These are phyloP conservation scores for Paxillus ammoniavirescens DNA, from an alignment of 768 basidiomycete genomes.

Conservation along the genomic window DNA sequence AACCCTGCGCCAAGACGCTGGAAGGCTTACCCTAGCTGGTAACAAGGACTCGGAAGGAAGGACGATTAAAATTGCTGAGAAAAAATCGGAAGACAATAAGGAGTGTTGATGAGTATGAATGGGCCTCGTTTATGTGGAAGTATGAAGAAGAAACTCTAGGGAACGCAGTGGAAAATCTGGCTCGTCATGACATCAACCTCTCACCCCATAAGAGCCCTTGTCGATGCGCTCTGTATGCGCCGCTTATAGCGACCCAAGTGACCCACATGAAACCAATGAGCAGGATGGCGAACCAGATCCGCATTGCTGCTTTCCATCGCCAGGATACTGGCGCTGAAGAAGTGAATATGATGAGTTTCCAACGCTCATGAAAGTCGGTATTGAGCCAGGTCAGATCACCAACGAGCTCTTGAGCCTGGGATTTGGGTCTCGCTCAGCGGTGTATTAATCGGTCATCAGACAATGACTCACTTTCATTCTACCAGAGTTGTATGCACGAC, in stretches of 20 bases:
- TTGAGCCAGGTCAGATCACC: constrained; percentile 71
- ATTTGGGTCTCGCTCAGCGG: neutral
- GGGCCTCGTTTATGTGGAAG: neutral
- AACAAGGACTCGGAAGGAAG: neutral
- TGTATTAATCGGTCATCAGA: neutral
- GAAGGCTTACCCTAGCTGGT: neutral
- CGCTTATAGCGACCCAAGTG: constrained; percentile 57
- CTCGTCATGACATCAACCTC: constrained; percentile 61
- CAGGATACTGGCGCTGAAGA: constrained; percentile 68
- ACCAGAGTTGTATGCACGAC: constrained; percentile 69
- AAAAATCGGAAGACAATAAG: neutral
- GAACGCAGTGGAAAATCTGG: neutral
- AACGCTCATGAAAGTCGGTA: constrained; percentile 74
- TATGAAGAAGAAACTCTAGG: neutral
- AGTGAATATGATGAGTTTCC: constrained; percentile 73
- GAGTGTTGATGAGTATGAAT: neutral
- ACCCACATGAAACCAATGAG: constrained; percentile 60
- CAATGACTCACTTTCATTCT: constrained; percentile 51
- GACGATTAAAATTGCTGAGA: neutral
- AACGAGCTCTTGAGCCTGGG: constrained; percentile 64
- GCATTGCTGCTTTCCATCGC: constrained; percentile 66
- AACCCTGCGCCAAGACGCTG: neutral
- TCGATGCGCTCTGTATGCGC: constrained; percentile 71
- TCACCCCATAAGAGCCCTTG: constrained; percentile 80
- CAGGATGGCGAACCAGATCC: constrained; percentile 54